Evolutionary conservation across 2,329 filamentous ascomycete genomes (phyloP).

Genomic region (Neofusicoccum sp.): DNA sequence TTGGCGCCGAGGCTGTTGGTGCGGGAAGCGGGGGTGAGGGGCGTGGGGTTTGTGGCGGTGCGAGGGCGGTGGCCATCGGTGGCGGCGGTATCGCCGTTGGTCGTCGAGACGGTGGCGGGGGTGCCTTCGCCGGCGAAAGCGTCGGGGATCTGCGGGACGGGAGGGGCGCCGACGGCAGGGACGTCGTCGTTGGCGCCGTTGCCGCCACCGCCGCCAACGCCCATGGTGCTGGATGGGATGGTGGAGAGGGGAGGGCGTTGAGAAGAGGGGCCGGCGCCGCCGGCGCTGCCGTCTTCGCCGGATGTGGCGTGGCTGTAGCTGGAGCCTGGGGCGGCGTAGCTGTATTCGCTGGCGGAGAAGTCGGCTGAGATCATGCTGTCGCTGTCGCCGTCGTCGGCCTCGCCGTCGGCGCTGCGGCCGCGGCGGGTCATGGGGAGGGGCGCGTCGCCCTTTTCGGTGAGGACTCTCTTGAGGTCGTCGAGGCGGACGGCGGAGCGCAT

Average conservation of each 20-base stretch:
- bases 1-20: not conserved
- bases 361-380: conserved; percentile 74
- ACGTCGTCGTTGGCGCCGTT: not conserved
- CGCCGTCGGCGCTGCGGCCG: conserved; percentile 44
- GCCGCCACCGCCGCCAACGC: not conserved
- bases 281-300: not conserved
- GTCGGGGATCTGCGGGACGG: conserved; percentile 8
- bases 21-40: not conserved
- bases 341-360: conserved; percentile 64
- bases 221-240: not conserved
- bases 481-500: conserved; percentile 41
- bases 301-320: not conserved
- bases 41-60: not conserved
- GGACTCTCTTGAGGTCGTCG: conserved; percentile 47
- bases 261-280: no score
- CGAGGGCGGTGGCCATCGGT: not conserved
- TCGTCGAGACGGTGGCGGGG: not conserved
- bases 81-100: not conserved
- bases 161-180: not conserved
- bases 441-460: conserved; percentile 35
- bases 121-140: not conserved
- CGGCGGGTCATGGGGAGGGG: conserved; percentile 46
- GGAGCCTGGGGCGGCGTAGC: conserved; percentile 40
- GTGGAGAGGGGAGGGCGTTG: conserved; percentile 1
- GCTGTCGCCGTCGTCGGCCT: conserved; percentile 46